Base-by-base conservation (phyloP, 2,329 filamentous ascomycete genomes). In the Sporothrix schenckii region DNA sequence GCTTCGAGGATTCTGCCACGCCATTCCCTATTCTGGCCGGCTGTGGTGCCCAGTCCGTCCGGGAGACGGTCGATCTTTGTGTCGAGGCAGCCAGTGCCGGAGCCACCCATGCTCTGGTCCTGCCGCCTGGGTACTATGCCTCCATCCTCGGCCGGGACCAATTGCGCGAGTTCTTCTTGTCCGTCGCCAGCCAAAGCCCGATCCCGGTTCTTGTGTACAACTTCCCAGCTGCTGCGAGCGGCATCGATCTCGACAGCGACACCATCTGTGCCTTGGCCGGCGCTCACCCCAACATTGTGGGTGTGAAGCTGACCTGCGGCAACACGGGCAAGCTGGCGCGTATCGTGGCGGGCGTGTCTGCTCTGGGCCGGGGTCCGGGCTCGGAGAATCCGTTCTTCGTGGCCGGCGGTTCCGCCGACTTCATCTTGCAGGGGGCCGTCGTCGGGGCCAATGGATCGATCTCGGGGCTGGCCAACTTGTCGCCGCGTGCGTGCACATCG, bases 401-500 rank as follows among this genome's bases (percentile, higher is more conserved):
- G 71, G 87, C 91, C 75, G 91, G 89, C 54, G 91, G 91, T 69
- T 90, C 88, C 65, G 89, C 89, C 68, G 91, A 93, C 80, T 92
- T 92, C 79, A 89, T 88, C 14, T 80, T 93, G 14, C 91, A 92
- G 78, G 89, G 88, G 0, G 79, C 92, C 52, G 83, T 91, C 56
- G 89, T 88, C 4, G 91, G 91, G 30, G 91, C 89, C 3, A 87
- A 89, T 70, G 91, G 91, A 47, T 86, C 91, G 75, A 90, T 93
- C 73, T 88, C 87, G 16, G 91, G 91, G 14, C 83, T 91, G 69
- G 91, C 86, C 41, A 93, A 94, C 78, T 82, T 93, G 58, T 85
- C 88, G 2, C 91, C 77, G 7, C 71, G 86, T 76, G 82, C 89
- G 3, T 91, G 89, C 78, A 84, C 89, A 34, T 81, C 87, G 75